Evolutionary conservation across 257 asterid species (phyloP).

Genomic region (Lycium barbarum): DNA sequence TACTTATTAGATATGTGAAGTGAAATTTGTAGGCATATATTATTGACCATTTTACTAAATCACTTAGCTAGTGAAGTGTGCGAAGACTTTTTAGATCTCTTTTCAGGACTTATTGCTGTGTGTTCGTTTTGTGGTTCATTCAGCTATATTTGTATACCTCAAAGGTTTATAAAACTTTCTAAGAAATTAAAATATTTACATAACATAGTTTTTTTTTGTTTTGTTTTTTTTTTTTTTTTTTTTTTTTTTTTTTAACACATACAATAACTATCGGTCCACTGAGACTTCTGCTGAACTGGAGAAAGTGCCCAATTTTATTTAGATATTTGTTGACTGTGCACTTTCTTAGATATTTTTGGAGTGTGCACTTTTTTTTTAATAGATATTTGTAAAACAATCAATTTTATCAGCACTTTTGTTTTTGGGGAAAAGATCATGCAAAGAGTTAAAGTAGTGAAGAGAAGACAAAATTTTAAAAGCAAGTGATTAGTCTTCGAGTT

Average conservation of each 20-base stretch:
- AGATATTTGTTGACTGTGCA: background rate
- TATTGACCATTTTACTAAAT: background rate
- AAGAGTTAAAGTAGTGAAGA: background rate
- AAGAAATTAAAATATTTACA: no score
- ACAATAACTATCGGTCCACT: no score
- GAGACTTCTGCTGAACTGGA: no score
- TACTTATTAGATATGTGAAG: background rate
- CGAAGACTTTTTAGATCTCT: background rate
- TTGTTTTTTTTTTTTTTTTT: no score
- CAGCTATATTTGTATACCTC: no score
- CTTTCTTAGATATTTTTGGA: background rate
- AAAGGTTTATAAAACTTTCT: no score
- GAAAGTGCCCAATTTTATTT: background rate
- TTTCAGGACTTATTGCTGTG: background rate
- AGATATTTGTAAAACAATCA: conserved; percentile 12
- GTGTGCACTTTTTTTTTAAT: background rate
- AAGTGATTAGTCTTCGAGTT: background rate
- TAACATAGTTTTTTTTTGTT: no score
- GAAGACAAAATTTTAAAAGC: background rate
- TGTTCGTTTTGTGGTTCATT: no score
- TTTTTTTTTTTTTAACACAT: no score
- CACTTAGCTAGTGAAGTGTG: background rate
- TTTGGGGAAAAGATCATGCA: background rate
- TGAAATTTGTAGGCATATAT: background rate
- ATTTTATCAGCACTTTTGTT: background rate